Evolutionary conservation across 163 green algal species (phyloP).

Genomic region (Botryococcus braunii): DNA sequence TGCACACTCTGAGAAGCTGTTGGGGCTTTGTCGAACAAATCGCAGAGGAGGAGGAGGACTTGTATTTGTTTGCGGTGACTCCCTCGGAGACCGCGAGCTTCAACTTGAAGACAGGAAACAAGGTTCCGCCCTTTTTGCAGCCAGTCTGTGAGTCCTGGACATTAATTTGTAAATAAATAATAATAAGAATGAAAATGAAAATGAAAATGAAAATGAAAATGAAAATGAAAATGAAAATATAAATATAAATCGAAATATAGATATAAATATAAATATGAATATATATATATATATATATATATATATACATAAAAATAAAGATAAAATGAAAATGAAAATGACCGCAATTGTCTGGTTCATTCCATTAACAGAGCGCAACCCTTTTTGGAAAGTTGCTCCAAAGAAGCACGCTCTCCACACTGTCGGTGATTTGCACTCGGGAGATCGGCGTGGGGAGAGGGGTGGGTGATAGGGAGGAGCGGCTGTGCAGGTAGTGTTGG

Average conservation of each 20-base stretch:
- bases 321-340: neutral
- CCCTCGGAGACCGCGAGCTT: constrained; percentile 53
- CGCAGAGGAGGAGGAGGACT: constrained; percentile 13
- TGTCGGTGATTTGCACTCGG: neutral
- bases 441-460: neutral
- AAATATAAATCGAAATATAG: too few species aligned
- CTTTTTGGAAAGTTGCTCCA: neutral
- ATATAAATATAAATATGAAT: too few species aligned
- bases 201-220: too few species aligned
- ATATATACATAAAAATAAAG: too few species aligned
- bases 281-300: too few species aligned
- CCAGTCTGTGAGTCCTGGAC: neutral
- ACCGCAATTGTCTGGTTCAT: neutral
- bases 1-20: neutral
- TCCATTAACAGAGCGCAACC: neutral
- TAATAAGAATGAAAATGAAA: neutral
- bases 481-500: constrained; percentile 24
- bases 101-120: constrained; percentile 37
- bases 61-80: constrained; percentile 53
- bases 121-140: constrained; percentile 21
- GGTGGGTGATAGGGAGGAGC: neutral
- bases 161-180: neutral
- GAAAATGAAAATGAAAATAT: too few species aligned
- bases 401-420: neutral
- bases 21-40: neutral